Evolutionary conservation across 495 filamentous ascomycete genomes (phyloP), one percentile per base, ranked within the genome.

Genomic region (Lepraria neglecta): DNA sequence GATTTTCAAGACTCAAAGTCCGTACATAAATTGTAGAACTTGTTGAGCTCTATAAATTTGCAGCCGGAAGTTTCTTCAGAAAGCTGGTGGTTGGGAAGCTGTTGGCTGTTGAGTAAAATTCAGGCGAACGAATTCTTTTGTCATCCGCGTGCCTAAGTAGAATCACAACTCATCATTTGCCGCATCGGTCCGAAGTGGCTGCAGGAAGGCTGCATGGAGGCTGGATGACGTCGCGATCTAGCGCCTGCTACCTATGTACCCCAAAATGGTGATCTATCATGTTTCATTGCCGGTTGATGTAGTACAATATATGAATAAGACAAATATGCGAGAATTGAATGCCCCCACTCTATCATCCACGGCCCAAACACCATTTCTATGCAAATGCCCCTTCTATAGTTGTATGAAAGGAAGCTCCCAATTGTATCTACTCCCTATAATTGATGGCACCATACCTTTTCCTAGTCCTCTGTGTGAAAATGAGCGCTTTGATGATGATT

Each of bases 171-270:
- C 31, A 17, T 33, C 51, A 31, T 30, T 30, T 30, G 11, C n/a
- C 51, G n/a, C 30, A 11, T 35, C 17, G 51, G 51, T n/a, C 51
- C 51, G 51, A 54, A 7, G 31, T 21, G 15, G 30, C 31, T 54
- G 51, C 51, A 54, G 51, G 31, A 52, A 54, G 30, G 51, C 51
- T 54, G 51, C 51, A 54, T 54, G 6, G 17, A 46, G 17, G 30
- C 17, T 38, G n/a, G 4, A 19, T 33, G 19, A 38, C 9, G 0
- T 6, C 9, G 35, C 12, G 35, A 54, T 9, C 51, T 54, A 33
- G n/a, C n/a, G 31, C 21, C 14, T 10, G 28, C 6, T 31, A 11
- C 28, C 10, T 12, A 38, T 6, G 50, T 24, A 19, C 10, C 19
- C 9, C 15, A 17, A 9, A 10, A 21, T 9, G 19, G 30, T 38